These are phyloP conservation scores for Penicillium coprophilum DNA, from an alignment of 495 filamentous ascomycete species.

Conservation along the genomic window DNA sequence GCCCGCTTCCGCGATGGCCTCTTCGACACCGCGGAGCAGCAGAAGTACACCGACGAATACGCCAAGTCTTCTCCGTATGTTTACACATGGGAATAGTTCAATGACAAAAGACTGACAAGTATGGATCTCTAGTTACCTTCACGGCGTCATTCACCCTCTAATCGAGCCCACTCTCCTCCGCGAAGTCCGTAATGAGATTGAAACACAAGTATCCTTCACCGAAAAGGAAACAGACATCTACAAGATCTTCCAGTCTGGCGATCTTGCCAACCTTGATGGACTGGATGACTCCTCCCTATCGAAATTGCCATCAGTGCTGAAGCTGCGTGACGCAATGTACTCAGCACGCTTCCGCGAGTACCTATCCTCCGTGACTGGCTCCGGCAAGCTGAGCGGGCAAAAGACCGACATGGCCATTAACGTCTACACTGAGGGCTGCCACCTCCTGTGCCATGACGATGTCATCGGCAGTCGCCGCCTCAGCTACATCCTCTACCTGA, in stretches of 20 bases:
- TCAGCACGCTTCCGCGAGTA: constrained; percentile 85
- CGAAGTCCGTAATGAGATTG: constrained; percentile 84
- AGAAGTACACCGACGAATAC: constrained; percentile 69
- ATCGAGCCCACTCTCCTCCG: constrained; percentile 79
- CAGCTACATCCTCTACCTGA: constrained; percentile 96
- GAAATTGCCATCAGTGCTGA: constrained; percentile 79
- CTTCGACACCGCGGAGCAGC: constrained; percentile 65
- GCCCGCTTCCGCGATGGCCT: constrained; percentile 70
- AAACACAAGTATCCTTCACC: constrained; percentile 85
- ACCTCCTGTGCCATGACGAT: constrained; percentile 95
- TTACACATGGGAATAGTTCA: constrained; percentile 1
- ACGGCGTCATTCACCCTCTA: constrained; percentile 80
- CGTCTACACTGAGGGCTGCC: constrained; percentile 93
- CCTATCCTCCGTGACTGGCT: constrained; percentile 77
- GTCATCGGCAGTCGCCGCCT: constrained; percentile 92
- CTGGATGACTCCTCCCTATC: constrained; percentile 78
- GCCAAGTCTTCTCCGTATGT: constrained; percentile 67
- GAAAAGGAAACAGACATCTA: constrained; percentile 99
- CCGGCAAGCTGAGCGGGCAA: constrained; percentile 80
- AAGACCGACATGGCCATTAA: constrained; percentile 99
- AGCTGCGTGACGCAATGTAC: constrained; percentile 90
- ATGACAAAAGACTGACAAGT: constrained; percentile 14
- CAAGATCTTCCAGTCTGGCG: constrained; percentile 97
- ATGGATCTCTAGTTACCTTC: constrained; percentile 63
- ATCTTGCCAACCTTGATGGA: constrained; percentile 94